These are phyloP conservation scores for Eucalyptus dawsonii DNA, from an alignment of 345 rosid species.

Conservation along the genomic window DNA sequence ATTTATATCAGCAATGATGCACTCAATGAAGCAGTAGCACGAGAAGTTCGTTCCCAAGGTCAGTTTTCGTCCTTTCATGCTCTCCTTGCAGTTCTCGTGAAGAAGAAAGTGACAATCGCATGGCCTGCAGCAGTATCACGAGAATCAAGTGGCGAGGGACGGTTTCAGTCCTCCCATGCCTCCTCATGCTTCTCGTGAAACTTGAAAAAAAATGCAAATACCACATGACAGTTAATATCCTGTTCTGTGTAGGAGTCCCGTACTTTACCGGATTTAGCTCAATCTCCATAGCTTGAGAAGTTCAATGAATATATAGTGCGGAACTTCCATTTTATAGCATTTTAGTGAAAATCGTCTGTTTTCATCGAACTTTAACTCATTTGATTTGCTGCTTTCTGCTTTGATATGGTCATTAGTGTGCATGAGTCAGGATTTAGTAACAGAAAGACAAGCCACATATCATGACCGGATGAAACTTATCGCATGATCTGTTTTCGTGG, in stretches of 20 bases:
- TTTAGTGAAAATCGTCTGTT: neutral
- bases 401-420: neutral
- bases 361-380: neutral
- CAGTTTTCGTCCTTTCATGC: neutral
- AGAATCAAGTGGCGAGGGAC: neutral
- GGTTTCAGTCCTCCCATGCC: neutral
- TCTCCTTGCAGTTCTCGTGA: neutral
- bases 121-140: neutral
- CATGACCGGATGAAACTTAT: neutral
- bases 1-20: neutral
- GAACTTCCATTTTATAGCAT: neutral
- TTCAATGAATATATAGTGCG: neutral
- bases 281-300: neutral
- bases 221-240: neutral
- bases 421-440: neutral
- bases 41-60: neutral
- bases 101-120: neutral
- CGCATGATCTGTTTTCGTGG: neutral
- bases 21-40: neutral
- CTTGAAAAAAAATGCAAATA: neutral
- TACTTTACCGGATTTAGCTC: neutral
- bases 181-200: neutral
- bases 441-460: neutral
- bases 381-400: neutral
- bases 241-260: neutral